These are phyloP conservation scores for Chenopodium album DNA, from an alignment of 148 eudicot genomes.

Conservation along the genomic window DNA sequence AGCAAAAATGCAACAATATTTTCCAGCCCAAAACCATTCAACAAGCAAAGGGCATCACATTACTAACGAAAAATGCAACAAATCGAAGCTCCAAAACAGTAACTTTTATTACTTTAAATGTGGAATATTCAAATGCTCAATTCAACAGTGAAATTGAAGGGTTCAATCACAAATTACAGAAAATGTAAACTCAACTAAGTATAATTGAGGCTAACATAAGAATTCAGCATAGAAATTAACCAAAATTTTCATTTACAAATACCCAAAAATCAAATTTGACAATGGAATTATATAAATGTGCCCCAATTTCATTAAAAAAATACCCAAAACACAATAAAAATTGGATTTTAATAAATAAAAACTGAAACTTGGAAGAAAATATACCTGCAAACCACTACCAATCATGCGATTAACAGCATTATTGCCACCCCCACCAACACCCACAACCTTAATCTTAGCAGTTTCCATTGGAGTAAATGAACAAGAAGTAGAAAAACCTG, in stretches of 20 bases:
- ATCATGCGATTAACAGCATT: slow-evolving; percentile 99
- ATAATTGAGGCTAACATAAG: not conserved
- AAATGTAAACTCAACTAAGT: not conserved
- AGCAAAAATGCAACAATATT: not conserved
- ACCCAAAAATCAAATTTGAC: not conserved
- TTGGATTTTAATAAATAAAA: not conserved
- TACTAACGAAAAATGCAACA: not conserved
- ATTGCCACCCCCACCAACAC: slow-evolving; percentile 98
- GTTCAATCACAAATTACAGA: not conserved
- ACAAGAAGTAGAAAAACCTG: slow-evolving; percentile 28
- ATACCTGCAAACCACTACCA: slow-evolving; percentile 92
- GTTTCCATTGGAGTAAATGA: slow-evolving; percentile 59
- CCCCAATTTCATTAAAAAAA: not conserved
- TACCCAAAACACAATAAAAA: slow-evolving; percentile 5
- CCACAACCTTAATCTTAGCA: slow-evolving; percentile 91
- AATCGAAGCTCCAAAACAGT: not conserved
- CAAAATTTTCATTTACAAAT: not conserved
- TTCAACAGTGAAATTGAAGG: not conserved
- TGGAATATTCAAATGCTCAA: not conserved
- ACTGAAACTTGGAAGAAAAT: slow-evolving; percentile 1
- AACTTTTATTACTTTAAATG: not conserved
- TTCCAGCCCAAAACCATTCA: not conserved
- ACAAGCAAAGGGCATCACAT: not conserved
- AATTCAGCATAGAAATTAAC: not conserved
- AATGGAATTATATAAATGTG: too few species aligned